These are phyloP conservation scores for Raddia distichophylla DNA, from an alignment of 176 grass and related monocot genomes.

Conservation along the genomic window DNA sequence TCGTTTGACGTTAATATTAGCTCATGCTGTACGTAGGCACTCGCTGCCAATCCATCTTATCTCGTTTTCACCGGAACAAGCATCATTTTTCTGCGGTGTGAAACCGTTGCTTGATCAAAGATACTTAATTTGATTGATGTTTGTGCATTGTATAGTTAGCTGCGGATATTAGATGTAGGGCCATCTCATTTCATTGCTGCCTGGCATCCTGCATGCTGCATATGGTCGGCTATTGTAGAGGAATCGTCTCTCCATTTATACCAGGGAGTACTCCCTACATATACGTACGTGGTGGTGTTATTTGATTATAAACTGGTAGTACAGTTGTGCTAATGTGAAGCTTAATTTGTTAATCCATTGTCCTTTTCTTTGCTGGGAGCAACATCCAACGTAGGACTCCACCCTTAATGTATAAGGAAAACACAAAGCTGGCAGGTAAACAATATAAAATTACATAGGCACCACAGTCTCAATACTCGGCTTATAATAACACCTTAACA, in stretches of 20 bases:
- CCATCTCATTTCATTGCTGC: neutral
- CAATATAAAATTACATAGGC: conserved; percentile 25
- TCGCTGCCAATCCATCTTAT: neutral
- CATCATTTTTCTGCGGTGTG: neutral
- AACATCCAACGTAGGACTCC: neutral
- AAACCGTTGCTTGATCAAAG: neutral
- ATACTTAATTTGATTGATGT: conserved; percentile 2
- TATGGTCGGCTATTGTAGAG: no score
- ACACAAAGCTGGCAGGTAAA: neutral
- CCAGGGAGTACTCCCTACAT: no score
- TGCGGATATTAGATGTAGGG: neutral
- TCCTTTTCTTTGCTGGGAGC: no score
- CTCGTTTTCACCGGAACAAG: conserved; percentile 17
- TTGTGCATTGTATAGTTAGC: conserved; percentile 19
- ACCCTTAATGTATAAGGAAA: neutral
- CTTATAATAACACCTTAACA: neutral
- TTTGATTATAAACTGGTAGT: no score
- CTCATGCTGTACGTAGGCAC: neutral
- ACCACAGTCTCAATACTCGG: neutral
- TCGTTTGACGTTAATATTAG: neutral
- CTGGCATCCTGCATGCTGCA: no score
- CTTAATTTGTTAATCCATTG: no score
- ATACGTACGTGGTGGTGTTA: no score
- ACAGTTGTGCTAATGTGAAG: no score
- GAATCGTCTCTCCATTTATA: no score